Evolutionary conservation across 2,329 filamentous ascomycete genomes (phyloP).

Genomic region (Endoconidiophora laricicola): DNA sequence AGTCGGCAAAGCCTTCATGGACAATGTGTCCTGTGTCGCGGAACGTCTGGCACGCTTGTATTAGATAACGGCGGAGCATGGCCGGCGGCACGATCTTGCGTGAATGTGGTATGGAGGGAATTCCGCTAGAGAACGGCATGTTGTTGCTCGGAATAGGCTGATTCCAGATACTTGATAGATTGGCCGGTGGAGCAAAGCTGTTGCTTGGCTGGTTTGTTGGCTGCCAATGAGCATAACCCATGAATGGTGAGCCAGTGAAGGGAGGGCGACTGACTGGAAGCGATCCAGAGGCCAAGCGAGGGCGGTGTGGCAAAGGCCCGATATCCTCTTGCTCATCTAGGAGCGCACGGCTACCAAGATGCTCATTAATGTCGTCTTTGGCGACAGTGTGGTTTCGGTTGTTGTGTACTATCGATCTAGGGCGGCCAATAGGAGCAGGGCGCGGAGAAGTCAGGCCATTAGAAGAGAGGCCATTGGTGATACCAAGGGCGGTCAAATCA

Average conservation of each 20-base stretch:
- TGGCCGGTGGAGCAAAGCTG: slow-evolving; percentile 6
- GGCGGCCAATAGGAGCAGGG: slow-evolving; percentile 75
- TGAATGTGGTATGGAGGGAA: neutral
- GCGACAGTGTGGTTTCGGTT: slow-evolving; percentile 16
- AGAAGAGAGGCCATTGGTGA: neutral
- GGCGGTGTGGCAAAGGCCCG: neutral
- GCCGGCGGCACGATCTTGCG: slow-evolving; percentile 22
- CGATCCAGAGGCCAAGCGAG: neutral
- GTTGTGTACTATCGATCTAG: slow-evolving; percentile 42
- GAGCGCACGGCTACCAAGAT: slow-evolving; percentile 80
- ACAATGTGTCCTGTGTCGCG: slow-evolving; percentile 20
- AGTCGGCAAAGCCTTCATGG: slow-evolving; percentile 46
- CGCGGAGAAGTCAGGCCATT: slow-evolving; percentile 41
- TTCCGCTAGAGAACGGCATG: neutral
- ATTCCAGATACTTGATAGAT: slow-evolving; percentile 4
- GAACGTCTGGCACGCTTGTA: slow-evolving; percentile 56
- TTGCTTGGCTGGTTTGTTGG: slow-evolving; percentile 1
- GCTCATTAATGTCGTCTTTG: slow-evolving; percentile 52
- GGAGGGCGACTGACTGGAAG: neutral
- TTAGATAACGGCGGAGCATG: slow-evolving; percentile 55
- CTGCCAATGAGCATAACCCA: slow-evolving; percentile 27
- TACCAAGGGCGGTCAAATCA: slow-evolving; percentile 30
- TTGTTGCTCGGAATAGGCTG: slow-evolving; percentile 22
- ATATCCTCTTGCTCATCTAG: slow-evolving; percentile 41
- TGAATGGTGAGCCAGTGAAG: slow-evolving; percentile 18